Base-by-base conservation (phyloP, 805 yeast species). In the Danielia oregonensis region DNA sequence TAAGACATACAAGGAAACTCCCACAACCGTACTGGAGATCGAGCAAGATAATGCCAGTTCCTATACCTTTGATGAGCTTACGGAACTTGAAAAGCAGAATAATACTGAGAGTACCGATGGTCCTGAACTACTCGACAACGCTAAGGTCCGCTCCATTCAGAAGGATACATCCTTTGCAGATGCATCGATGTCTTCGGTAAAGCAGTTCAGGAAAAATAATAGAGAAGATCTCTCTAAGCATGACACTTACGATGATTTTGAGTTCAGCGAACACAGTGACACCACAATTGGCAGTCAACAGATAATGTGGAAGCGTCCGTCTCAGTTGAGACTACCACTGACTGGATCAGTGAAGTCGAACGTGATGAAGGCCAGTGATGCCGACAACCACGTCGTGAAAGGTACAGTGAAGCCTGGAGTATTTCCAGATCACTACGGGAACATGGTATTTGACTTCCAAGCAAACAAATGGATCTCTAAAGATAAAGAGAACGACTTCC, bases 401-500 rank as follows among this genome's bases (percentile, higher is more conserved):
- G 71, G 72, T 3, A 51, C 55, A 13, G 62, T 67, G 21, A 54
- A 57, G 12, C 72, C 71, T 2, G 62, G 54, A 10, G 51, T 55
- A 8, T 44, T 60, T 14, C 71, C 72, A 1, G 47, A 48, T 15
- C 51, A 52, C 13, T 64, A 63, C 41, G 65, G 63, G 15, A 53
- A 58, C 26, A 63, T 63, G 68, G 40, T 55, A 2, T 46, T 60
- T 16, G 69, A 62, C 38, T 45, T 45, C 15, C 45, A 42, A n/a
- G 50, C 56, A 29, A 54, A 56, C 26, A 49, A 44, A 32, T 63
- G 69, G 69, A 38, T 58, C 10, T 40, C 50, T 3, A 46, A 44
- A 17, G 51, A 49, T 17, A 52, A 54, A 33, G 60, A 55, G 29
- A 50, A 52, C 24, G 49, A 46, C 6, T 17, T 29, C 19, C 40